A percentile compares a stretch with the other conserved stretches of the same genome.
Conservation (phyloP, 2,329 filamentous ascomycete species). For the Sporothrix protearum region DNA sequence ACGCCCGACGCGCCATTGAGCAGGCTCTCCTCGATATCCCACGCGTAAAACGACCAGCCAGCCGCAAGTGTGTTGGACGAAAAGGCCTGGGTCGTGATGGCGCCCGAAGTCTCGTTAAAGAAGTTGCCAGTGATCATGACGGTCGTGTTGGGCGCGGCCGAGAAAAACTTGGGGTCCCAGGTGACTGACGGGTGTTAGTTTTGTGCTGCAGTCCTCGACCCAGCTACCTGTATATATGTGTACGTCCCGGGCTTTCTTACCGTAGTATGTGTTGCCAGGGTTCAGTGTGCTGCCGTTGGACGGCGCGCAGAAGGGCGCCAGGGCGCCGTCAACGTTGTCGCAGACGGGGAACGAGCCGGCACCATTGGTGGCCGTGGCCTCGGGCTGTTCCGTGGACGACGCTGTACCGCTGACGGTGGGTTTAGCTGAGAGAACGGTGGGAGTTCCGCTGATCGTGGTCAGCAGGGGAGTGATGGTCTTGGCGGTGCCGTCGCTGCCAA, state of each 20-base stretch:
- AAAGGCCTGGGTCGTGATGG: constrained; percentile 34
- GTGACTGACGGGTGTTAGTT: constrained; percentile 44
- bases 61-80: constrained; percentile 38
- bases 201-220: background rate
- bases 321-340: constrained; percentile 45
- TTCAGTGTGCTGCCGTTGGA: constrained; percentile 43
- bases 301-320: constrained; percentile 53
- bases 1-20: constrained; percentile 38
- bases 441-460: constrained; percentile 46
- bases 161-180: constrained; percentile 54
- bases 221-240: background rate
- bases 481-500: constrained; percentile 47
- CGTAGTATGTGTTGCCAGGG: constrained; percentile 49
- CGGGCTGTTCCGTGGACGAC: constrained; percentile 40
- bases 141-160: constrained; percentile 39
- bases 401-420: constrained; percentile 38
- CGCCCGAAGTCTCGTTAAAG: constrained; percentile 39
- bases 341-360: constrained; percentile 51
- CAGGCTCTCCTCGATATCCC: constrained; percentile 40
- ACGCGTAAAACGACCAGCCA: constrained; percentile 48
- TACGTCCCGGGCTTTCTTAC: constrained; percentile 37
- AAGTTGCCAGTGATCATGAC: constrained; percentile 40
- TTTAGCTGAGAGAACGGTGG: constrained; percentile 39
- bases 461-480: constrained; percentile 49
- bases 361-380: constrained; percentile 44